Conservation (phyloP, 805 yeast genomes). For the Saturnispora mendoncae region DNA sequence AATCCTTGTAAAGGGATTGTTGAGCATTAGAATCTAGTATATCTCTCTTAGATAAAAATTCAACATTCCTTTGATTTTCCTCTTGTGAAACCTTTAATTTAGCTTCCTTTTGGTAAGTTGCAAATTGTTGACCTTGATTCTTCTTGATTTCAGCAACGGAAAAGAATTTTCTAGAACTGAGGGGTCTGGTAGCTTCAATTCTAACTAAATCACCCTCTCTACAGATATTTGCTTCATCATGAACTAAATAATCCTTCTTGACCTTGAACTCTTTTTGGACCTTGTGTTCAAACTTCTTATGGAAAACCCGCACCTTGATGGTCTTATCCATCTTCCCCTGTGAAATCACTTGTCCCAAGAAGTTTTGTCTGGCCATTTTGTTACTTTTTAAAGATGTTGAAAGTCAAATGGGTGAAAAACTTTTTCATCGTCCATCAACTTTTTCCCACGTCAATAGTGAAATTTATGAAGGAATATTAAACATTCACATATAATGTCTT, state of each 20-base stretch:
- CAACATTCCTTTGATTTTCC: conserved; percentile 47
- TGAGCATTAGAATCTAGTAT: conserved; percentile 18
- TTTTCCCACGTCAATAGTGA: too few species aligned
- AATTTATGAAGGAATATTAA: not conserved
- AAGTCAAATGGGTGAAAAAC: not conserved
- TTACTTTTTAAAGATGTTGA: not conserved
- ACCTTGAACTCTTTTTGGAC: conserved; percentile 69
- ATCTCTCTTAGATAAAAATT: conserved; percentile 45
- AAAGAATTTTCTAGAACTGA: conserved; percentile 73
- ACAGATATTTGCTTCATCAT: conserved; percentile 86
- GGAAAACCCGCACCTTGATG: conserved; percentile 83
- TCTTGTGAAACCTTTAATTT: conserved; percentile 57
- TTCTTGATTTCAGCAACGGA: conserved; percentile 87
- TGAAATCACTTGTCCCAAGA: conserved; percentile 86
- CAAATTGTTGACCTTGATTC: conserved; percentile 88
- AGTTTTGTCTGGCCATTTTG: conserved; percentile 79
- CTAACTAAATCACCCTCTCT: conserved; percentile 94
- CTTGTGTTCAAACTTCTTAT: conserved; percentile 58
- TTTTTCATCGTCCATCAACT: not conserved
- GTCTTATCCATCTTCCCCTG: conserved; percentile 97
- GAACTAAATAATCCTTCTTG: conserved; percentile 81
- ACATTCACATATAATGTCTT: too few species aligned
- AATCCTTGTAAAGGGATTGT: conserved; percentile 27
- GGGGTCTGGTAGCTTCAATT: conserved; percentile 80
- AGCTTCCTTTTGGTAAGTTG: conserved; percentile 66